Evolutionary conservation across 805 yeast genomes (phyloP), one percentile per base, ranked within the genome.

Genomic region (Lipomyces mesembrius): DNA sequence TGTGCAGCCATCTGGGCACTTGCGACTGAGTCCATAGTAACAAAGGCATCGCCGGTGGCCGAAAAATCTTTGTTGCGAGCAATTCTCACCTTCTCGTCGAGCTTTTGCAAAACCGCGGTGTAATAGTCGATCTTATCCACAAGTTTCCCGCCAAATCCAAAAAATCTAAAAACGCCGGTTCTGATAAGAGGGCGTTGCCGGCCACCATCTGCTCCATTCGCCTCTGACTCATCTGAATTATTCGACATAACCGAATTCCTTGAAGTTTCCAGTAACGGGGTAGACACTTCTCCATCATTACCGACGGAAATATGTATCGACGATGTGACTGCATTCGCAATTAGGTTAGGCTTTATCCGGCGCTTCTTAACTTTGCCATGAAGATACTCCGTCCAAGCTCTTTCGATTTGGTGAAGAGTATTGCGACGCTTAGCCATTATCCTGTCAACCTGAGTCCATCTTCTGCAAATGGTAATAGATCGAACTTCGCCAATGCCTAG

Each of bases 1-100:
- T 95, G 99, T 0, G 98, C 97, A 35, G 95, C 88, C 91, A 92
- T 89, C 77, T 94, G 99, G 14, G 98, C 98, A 72, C 92, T 88
- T 0, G 97, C 97, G 2, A 92, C 98, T 0, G 95, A 85, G 70
- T 91, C 94, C 97, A 94, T 90, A 0, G 98, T 95, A 7, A 94
- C 87, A 77, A 94, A 94, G 0, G 98, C 98, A 0, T 94, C 89
- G 37, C 96, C 92, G 0, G 96, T 91, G 0, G 97, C 89, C 0
- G 90, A 86, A 74, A 87, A 91, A 68, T 89, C 89, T 60, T 87
- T 82, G 39, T 79, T 80, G 62, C 97, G 83, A 1, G 94, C 90
- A 35, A 82, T 79, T 4, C 75, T 57, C 58, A 94, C 92, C 71
- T 88, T 88, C 62, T 83, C 85, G 74, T 94, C 98, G 14, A 93